A percentile compares a stretch with the other conserved stretches of the same genome.
Conservation (phyloP, 139 green algal species). For the Coccomyxa sp. region DNA sequence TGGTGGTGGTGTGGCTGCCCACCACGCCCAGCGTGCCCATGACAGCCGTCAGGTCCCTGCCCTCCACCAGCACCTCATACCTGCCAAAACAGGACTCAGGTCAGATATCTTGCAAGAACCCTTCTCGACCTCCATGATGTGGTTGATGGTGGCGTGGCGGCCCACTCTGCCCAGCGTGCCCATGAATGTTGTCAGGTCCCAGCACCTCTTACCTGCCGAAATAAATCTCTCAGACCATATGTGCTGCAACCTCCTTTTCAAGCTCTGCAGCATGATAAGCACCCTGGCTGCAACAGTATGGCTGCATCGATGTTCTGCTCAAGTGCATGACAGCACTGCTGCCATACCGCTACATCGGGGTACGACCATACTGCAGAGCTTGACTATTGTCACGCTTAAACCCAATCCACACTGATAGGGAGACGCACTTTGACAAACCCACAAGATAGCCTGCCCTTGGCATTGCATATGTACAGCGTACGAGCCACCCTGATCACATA, state of each 20-base stretch:
- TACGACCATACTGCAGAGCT: background rate
- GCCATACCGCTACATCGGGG: background rate
- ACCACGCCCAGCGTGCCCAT: conserved; percentile 84
- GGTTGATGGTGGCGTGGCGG: conserved; percentile 79
- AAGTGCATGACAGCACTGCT: no score
- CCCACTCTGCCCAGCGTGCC: conserved; percentile 74
- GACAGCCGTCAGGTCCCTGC: conserved; percentile 65
- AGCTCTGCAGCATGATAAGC: no score
- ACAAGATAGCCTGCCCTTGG: background rate
- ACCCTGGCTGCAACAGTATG: no score
- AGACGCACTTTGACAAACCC: background rate
- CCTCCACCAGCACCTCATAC: conserved; percentile 38
- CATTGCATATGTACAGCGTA: conserved; percentile 45
- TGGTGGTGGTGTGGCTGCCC: conserved; percentile 71
- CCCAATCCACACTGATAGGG: background rate
- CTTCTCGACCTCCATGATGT: conserved; percentile 85
- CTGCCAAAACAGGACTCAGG: no score
- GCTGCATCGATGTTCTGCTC: no score
- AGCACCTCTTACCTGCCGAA: conserved; percentile 24
- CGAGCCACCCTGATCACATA: no score
- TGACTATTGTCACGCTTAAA: background rate
- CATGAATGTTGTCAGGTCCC: conserved; percentile 75
- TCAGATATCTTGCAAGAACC: no score
- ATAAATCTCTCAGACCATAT: no score
- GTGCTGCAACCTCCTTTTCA: no score